Base-by-base conservation (phyloP, 75 land plant species). In the Adiantum capillusveneris region DNA sequence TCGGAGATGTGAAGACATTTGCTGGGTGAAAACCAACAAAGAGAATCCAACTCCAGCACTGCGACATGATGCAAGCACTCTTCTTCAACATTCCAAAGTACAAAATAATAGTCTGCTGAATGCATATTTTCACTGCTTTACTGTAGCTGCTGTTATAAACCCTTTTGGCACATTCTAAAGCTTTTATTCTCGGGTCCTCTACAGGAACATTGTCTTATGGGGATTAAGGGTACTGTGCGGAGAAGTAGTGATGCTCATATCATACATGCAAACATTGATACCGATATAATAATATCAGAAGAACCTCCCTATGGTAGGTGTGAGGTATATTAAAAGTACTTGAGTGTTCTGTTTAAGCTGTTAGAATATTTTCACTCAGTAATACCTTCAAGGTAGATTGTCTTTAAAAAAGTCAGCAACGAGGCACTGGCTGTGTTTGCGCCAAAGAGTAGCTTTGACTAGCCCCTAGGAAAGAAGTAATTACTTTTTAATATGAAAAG, bases 171-270 rank as follows among this genome's bases (percentile, higher is more conserved):
- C n/a, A n/a, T n/a, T n/a, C n/a, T n/a, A n/a, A n/a, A n/a, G n/a
- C n/a, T n/a, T n/a, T n/a, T n/a, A n/a, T n/a, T n/a, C n/a, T n/a
- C n/a, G n/a, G n/a, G n/a, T n/a, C n/a, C n/a, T 34, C 22, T 52
- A 45, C 76, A 94, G 98, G 98, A 94, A 57, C 98, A 94, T 53
- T 94, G 98, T 70, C 71, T 94, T 78, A 90, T 94, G 98, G 98
- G 98, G 25, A 94, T 94, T 50, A 90, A 86, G 71, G 98, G 98
- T 44, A 94, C 98, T 55, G 98, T 94, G 18, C 85, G 98, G 49
- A 84, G 98, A 41, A 90, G 98, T 64, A 84, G 85, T 56, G 98
- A 94, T 78, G 98, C 96, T 20, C 98, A 94, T 62, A 94, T 94
- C 14, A 94, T 94, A 53, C 98, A 94, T 84, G 98, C 98, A 50